These are phyloP conservation scores for Holtermanniella nyarrowii DNA, from an alignment of 768 basidiomycete genomes.

Conservation along the genomic window DNA sequence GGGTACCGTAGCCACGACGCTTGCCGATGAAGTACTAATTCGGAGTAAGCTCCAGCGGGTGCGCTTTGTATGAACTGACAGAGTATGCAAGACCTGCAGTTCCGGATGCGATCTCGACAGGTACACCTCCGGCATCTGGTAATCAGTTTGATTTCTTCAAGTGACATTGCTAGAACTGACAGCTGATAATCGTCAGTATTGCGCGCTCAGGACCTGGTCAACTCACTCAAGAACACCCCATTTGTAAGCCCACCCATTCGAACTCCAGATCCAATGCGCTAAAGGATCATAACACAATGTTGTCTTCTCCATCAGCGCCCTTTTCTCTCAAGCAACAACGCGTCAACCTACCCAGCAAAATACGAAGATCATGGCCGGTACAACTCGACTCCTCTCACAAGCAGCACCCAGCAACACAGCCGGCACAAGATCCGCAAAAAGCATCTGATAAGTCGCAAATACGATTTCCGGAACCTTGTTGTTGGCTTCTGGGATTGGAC, in stretches of 20 bases:
- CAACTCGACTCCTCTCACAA: conserved; percentile 75
- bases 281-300: conserved; percentile 81
- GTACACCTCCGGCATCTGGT: conserved; percentile 90
- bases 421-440: conserved; percentile 58
- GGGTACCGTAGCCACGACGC: conserved; percentile 82
- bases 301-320: conserved; percentile 39
- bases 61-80: conserved; percentile 32
- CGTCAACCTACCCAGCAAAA: conserved; percentile 58
- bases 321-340: too few relatives aligned
- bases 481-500: conserved; percentile 39
- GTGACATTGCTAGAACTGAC: background rate
- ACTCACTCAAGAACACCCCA: conserved; percentile 52
- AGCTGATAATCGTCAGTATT: background rate
- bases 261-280: conserved; percentile 94
- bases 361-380: conserved; percentile 78
- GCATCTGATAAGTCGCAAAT: conserved; percentile 30
- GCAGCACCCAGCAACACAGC: conserved; percentile 70
- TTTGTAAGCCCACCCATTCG: conserved; percentile 61
- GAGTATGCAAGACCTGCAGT: conserved; percentile 78
- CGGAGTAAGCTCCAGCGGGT: background rate
- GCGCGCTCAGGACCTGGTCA: too few relatives aligned
- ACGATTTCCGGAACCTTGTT: conserved; percentile 40
- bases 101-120: conserved; percentile 92
- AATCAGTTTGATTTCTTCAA: background rate
- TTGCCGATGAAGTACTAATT: conserved; percentile 72